Conservation (phyloP, 1,139 yeast genomes). For the Scheffersomyces segobiensis region DNA sequence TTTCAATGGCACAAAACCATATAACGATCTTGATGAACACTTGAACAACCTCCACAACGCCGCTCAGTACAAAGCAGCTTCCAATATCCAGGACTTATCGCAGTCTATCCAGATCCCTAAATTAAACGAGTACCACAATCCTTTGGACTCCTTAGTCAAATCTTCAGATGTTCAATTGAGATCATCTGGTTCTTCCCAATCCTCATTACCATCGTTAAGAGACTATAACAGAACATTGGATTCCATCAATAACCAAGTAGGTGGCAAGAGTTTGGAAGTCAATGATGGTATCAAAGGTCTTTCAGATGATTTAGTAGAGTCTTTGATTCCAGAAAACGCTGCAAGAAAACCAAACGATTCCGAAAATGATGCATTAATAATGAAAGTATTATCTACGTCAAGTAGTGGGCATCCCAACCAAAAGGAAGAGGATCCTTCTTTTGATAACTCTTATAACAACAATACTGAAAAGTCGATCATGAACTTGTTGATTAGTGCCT, state of each 20-base stretch:
- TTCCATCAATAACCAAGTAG: conserved; percentile 23
- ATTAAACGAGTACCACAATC: conserved; percentile 27
- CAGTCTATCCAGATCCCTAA: conserved; percentile 30
- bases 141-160: conserved; percentile 33
- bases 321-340: conserved; percentile 19
- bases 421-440: conserved; percentile 25
- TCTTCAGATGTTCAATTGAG: conserved; percentile 32
- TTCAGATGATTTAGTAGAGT: conserved; percentile 39
- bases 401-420: neutral
- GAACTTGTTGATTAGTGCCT: conserved; percentile 33
- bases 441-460: conserved; percentile 38
- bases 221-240: conserved; percentile 37
- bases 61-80: conserved; percentile 26
- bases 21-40: conserved; percentile 37
- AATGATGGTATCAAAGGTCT: conserved; percentile 50
- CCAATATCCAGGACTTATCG: conserved; percentile 40
- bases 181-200: conserved; percentile 46
- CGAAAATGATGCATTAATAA: neutral
- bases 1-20: conserved; percentile 8
- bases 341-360: neutral
- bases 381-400: neutral
- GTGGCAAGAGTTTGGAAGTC: conserved; percentile 34
- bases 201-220: conserved; percentile 43
- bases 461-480: conserved; percentile 44
- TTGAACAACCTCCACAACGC: conserved; percentile 33